phyloP scores from a whole-genome alignment of 257 asterid species.

The Penstemon newberryi region DNA sequence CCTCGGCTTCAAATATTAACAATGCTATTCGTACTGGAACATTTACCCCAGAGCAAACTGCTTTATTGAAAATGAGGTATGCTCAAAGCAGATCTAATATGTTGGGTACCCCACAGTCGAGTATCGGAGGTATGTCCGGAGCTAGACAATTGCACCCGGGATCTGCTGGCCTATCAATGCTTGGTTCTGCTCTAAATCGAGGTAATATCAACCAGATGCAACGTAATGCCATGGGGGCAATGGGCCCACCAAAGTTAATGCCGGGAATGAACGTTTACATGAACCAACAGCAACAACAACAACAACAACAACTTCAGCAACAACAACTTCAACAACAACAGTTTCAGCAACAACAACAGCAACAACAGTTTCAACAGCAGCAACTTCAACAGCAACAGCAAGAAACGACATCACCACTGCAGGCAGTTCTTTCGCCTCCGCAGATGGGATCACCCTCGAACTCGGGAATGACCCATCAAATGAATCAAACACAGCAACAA shows the following conservation, averaged over 20 bases:
- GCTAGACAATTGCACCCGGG: constrained; percentile 74
- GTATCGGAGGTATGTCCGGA: constrained; percentile 59
- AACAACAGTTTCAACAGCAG: constrained; percentile 38
- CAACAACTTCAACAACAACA: constrained; percentile 45
- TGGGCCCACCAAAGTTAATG: constrained; percentile 90
- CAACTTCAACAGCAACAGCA: constrained; percentile 49
- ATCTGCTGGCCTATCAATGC: constrained; percentile 63
- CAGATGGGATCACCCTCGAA: constrained; percentile 87
- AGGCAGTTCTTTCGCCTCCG: constrained; percentile 68
- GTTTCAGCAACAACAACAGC: constrained; percentile 36
- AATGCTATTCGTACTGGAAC: constrained; percentile 56
- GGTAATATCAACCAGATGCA: constrained; percentile 71
- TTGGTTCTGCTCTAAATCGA: constrained; percentile 59
- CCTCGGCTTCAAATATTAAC: constrained; percentile 55
- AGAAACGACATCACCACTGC: constrained; percentile 67
- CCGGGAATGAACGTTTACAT: constrained; percentile 61
- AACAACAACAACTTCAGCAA: constrained; percentile 35
- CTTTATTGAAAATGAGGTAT: constrained; percentile 51
- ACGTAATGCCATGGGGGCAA: constrained; percentile 62
- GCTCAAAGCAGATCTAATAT: constrained; percentile 52
- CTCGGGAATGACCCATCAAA: constrained; percentile 64
- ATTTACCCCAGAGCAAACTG: constrained; percentile 51
- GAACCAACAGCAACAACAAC: constrained; percentile 65
- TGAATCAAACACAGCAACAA: constrained; percentile 54
- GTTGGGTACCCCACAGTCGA: constrained; percentile 55